Evolutionary conservation across 176 grass and related monocot species (phyloP).

Genomic region (Triticum urartu): DNA sequence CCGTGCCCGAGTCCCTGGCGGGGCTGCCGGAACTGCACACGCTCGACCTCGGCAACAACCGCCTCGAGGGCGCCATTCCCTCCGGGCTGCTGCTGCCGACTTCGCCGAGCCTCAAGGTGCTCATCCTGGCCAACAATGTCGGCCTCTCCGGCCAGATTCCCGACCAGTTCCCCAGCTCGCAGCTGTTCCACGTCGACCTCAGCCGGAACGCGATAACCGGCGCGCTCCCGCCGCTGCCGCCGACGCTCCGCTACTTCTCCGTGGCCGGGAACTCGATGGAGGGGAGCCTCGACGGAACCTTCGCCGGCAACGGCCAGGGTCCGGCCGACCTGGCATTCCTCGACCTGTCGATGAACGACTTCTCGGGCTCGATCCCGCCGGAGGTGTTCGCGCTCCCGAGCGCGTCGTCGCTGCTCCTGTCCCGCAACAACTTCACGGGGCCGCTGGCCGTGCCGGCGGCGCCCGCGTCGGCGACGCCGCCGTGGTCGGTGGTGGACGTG

Average conservation of each 20-base stretch:
- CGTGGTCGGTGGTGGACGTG: conserved; percentile 69
- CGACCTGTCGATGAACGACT: conserved; percentile 67
- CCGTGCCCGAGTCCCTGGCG: conserved; percentile 53
- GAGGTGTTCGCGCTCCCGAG: conserved; percentile 55
- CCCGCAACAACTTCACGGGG: conserved; percentile 78
- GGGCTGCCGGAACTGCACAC: conserved; percentile 72
- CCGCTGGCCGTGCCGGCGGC: conserved; percentile 16
- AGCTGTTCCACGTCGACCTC: conserved; percentile 82
- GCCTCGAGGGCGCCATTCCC: conserved; percentile 51
- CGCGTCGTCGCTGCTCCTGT: conserved; percentile 59
- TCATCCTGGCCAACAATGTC: conserved; percentile 71
- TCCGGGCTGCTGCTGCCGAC: conserved; percentile 41
- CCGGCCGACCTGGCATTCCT: conserved; percentile 54
- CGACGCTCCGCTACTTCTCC: conserved; percentile 64
- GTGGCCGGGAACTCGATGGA: conserved; percentile 52
- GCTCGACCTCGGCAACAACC: conserved; percentile 82
- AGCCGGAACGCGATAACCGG: conserved; percentile 51
- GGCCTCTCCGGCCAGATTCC: conserved; percentile 60
- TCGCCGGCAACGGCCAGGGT: background rate
- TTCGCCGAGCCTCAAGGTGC: conserved; percentile 65
- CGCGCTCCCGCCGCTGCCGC: conserved; percentile 39
- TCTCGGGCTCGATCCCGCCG: conserved; percentile 56
- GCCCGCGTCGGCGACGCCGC: background rate
- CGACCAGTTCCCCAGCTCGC: conserved; percentile 19
- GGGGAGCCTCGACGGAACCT: conserved; percentile 47